Percentiles rank a stretch among this genome's conserved stretches.
Conservation (phyloP, 495 filamentous ascomycete genomes). For the Podospora tetraspora region DNA sequence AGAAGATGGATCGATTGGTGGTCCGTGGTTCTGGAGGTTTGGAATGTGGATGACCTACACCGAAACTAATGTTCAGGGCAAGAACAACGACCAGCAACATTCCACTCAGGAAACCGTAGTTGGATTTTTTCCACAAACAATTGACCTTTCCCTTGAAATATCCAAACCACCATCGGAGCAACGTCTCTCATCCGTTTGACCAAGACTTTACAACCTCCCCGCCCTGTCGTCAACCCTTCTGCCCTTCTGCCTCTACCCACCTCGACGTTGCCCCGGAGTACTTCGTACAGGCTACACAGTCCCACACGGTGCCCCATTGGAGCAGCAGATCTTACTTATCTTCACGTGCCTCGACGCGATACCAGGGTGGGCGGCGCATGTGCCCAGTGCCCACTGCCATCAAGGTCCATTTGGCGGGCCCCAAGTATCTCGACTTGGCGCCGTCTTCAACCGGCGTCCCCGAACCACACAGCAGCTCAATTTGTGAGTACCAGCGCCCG, state of each 20-base stretch:
- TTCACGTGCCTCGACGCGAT: background rate
- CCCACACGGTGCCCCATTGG: background rate
- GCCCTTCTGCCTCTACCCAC: background rate
- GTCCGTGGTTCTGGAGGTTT: no score
- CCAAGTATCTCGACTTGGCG: background rate
- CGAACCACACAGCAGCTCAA: background rate
- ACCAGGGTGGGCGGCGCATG: background rate
- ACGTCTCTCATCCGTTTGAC: background rate
- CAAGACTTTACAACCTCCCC: background rate
- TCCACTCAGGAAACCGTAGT: background rate
- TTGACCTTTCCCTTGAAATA: background rate
- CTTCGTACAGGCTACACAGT: background rate
- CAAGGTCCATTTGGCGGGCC: background rate
- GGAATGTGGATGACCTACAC: background rate
- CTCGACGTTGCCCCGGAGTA: background rate
- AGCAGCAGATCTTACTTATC: background rate
- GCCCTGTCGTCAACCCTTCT: background rate
- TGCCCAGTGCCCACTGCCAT: background rate
- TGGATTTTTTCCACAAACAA: background rate
- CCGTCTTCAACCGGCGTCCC: background rate
- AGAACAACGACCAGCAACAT: background rate
- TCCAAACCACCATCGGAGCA: background rate
- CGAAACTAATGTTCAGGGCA: background rate
- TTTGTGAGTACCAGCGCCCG: background rate
- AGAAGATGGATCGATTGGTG: no score